These are phyloP conservation scores for Suhomyces sp. DNA, from an alignment of 805 yeast genomes.

Conservation along the genomic window DNA sequence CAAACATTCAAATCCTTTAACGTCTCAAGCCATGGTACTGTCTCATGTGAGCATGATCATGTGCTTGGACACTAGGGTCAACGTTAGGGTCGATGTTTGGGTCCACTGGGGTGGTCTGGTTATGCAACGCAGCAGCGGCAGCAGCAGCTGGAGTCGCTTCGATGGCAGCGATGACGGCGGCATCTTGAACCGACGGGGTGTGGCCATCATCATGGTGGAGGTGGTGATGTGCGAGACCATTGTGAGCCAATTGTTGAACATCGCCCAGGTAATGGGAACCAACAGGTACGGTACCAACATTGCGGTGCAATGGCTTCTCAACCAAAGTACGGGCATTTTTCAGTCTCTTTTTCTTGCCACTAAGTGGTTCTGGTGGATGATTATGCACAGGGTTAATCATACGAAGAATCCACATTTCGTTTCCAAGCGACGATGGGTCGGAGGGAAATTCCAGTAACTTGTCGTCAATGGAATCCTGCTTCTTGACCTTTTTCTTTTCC, in stretches of 20 bases:
- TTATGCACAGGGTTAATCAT: slow-evolving; percentile 48
- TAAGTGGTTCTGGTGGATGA: slow-evolving; percentile 44
- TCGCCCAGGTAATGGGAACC: slow-evolving; percentile 28
- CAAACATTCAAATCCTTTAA: slow-evolving; percentile 2
- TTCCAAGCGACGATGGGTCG: slow-evolving; percentile 17
- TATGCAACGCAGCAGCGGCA: slow-evolving; percentile 27
- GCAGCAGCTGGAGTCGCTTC: slow-evolving; percentile 33
- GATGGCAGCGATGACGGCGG: slow-evolving; percentile 44
- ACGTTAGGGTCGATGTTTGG: slow-evolving; percentile 46
- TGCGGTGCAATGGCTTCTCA: slow-evolving; percentile 40
- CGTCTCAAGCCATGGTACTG: slow-evolving; percentile 9
- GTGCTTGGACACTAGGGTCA: slow-evolving; percentile 44
- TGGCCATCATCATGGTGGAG: slow-evolving; percentile 28
- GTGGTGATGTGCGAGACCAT: slow-evolving; percentile 22
- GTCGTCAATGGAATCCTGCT: slow-evolving; percentile 27
- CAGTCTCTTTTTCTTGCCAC: slow-evolving; percentile 35
- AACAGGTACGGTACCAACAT: slow-evolving; percentile 15
- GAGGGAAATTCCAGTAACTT: slow-evolving; percentile 20
- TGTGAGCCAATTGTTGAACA: slow-evolving; percentile 22
- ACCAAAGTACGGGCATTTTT: slow-evolving; percentile 42
- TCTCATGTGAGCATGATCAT: slow-evolving; percentile 34
- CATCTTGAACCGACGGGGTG: slow-evolving; percentile 37
- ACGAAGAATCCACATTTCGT: slow-evolving; percentile 47
- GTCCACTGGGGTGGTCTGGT: slow-evolving; percentile 35
- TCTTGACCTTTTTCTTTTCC: slow-evolving; percentile 35